These are phyloP conservation scores for Tylopilus vinaceipallidus DNA, from an alignment of 768 basidiomycete species.

Conservation along the genomic window DNA sequence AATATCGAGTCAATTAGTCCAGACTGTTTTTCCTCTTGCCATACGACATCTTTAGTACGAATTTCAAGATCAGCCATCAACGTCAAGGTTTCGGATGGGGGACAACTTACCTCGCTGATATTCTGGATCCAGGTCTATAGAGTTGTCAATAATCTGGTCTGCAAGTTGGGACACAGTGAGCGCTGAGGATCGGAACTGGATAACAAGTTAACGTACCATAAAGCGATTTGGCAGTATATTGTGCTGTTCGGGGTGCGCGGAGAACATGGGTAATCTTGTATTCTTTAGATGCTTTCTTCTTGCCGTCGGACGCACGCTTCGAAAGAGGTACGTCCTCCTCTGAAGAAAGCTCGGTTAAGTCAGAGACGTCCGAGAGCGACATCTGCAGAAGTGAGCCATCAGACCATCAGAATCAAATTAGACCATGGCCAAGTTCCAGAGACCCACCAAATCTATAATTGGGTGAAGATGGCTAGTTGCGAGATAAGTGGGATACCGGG, in stretches of 20 bases:
- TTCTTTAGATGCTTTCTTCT: slow-evolving; percentile 31
- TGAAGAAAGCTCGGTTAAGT: slow-evolving; percentile 46
- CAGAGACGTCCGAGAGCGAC: slow-evolving; percentile 43
- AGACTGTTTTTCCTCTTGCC: slow-evolving; percentile 59
- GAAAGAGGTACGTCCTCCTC: slow-evolving; percentile 36
- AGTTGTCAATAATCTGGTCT: slow-evolving; percentile 48
- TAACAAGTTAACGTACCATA: slow-evolving; percentile 36
- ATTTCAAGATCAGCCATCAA: not conserved
- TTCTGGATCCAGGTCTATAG: slow-evolving; percentile 59
- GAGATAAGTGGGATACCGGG: not conserved
- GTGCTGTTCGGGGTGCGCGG: slow-evolving; percentile 37
- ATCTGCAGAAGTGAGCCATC: slow-evolving; percentile 16
- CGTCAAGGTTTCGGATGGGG: not conserved
- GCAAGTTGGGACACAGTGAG: not conserved
- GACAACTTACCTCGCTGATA: slow-evolving; percentile 57
- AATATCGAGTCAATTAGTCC: slow-evolving; percentile 64
- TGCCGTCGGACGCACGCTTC: slow-evolving; percentile 18
- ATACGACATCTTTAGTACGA: slow-evolving; percentile 51
- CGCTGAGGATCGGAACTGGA: not conserved
- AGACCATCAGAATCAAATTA: not conserved
- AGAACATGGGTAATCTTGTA: slow-evolving; percentile 34
- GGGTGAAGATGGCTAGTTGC: not conserved
- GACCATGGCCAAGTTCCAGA: no score
- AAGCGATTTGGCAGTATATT: slow-evolving; percentile 42
- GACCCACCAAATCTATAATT: no score